Conservation (phyloP, 2,329 filamentous ascomycete genomes). For the Pseudogymnoascus sp. region DNA sequence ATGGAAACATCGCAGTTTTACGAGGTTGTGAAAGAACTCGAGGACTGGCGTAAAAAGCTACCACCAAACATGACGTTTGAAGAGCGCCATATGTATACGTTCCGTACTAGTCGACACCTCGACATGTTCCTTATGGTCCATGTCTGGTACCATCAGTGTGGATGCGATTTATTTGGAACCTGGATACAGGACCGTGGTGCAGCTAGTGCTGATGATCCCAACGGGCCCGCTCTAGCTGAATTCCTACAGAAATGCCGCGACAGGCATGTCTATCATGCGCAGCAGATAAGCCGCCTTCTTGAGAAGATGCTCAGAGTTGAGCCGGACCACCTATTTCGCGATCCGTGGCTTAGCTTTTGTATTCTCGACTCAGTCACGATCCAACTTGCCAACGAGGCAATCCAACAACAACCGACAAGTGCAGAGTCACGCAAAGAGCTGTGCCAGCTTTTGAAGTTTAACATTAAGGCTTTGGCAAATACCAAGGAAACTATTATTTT, state of each 20-base stretch:
- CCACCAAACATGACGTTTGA: constrained; percentile 4
- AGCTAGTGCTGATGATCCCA: constrained; percentile 14
- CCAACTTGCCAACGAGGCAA: not conserved
- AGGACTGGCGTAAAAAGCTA: constrained; percentile 5
- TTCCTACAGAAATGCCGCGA: constrained; percentile 6
- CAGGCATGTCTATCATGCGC: not conserved
- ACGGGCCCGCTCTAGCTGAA: constrained; percentile 1
- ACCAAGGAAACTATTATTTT: constrained; percentile 1
- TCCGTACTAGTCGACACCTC: constrained; percentile 8
- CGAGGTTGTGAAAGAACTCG: constrained; percentile 1
- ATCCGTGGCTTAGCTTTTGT: constrained; percentile 7
- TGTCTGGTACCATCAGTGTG: constrained; percentile 9
- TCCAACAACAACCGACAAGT: not conserved
- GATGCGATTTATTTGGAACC: not conserved
- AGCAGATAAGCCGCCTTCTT: not conserved
- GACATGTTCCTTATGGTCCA: constrained; percentile 12
- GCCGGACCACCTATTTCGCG: constrained; percentile 6
- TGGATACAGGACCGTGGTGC: constrained; percentile 17
- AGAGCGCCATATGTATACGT: constrained; percentile 8
- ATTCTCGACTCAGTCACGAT: constrained; percentile 3
- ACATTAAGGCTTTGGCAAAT: constrained; percentile 2
- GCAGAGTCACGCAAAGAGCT: not conserved
- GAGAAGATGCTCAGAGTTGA: constrained; percentile 8
- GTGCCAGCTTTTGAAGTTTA: not conserved
- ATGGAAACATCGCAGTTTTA: constrained; percentile 5